These are phyloP conservation scores for Pestalotiopsis sp. DNA, from an alignment of 2,329 filamentous ascomycete genomes.

Conservation along the genomic window DNA sequence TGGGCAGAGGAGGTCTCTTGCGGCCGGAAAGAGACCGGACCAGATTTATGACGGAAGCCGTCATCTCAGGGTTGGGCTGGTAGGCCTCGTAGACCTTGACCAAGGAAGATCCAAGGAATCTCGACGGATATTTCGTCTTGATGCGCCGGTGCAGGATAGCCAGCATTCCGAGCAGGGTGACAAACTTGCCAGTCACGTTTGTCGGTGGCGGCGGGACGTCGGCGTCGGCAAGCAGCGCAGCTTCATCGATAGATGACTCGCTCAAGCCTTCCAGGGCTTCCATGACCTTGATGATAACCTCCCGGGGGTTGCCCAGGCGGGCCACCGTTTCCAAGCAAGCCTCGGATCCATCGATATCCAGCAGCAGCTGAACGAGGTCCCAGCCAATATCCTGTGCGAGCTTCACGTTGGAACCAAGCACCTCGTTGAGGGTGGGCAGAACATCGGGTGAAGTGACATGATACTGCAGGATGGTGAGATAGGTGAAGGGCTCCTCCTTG, in stretches of 20 bases:
- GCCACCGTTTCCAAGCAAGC: conserved; percentile 73
- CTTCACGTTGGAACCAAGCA: conserved; percentile 62
- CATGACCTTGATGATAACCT: conserved; percentile 79
- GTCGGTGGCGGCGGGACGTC: conserved; percentile 21
- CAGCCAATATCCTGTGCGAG: conserved; percentile 79
- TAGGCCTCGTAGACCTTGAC: conserved; percentile 70
- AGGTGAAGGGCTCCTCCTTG: conserved; percentile 66
- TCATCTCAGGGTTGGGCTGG: conserved; percentile 64
- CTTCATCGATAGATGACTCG: conserved; percentile 43
- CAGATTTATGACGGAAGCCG: conserved; percentile 69
- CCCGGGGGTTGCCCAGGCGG: conserved; percentile 74
- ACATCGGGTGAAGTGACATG: conserved; percentile 64
- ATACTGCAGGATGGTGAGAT: conserved; percentile 76
- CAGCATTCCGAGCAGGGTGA: conserved; percentile 69
- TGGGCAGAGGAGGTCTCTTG: conserved; percentile 63
- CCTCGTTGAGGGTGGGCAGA: conserved; percentile 66
- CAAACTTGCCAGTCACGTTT: conserved; percentile 53
- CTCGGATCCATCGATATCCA: conserved; percentile 67
- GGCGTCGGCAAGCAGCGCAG: conserved; percentile 33
- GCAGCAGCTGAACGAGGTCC: conserved; percentile 77
- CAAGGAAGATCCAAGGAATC: conserved; percentile 76
- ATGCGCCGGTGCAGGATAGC: conserved; percentile 72
- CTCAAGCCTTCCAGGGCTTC: conserved; percentile 66
- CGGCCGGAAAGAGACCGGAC: conserved; percentile 68
- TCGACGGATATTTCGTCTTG: conserved; percentile 74